Evolutionary conservation across 495 filamentous ascomycete genomes (phyloP).

Genomic region (Xylaria flabelliformis): DNA sequence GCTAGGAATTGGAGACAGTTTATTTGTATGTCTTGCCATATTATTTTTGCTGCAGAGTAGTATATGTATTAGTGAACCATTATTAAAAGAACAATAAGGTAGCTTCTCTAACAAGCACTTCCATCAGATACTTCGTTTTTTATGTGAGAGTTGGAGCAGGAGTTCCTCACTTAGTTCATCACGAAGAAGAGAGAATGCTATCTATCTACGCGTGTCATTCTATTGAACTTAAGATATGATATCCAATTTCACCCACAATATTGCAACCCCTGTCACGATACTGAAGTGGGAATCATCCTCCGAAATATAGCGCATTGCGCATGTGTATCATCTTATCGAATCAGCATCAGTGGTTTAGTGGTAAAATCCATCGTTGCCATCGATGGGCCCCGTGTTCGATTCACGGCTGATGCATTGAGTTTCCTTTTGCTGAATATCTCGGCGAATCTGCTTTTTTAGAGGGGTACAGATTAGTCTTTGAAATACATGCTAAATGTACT

Average conservation of each 20-base stretch:
- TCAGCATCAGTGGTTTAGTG: constrained; percentile 56
- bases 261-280: neutral
- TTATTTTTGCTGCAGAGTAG: neutral
- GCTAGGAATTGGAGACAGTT: neutral
- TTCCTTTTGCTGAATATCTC: neutral
- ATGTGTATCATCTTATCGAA: neutral
- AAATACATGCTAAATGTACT: neutral
- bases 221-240: neutral
- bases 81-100: neutral
- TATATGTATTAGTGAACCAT: neutral
- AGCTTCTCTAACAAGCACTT: neutral
- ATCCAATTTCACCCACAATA: too few species aligned
- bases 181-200: too few species aligned
- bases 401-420: constrained; percentile 51
- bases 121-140: neutral
- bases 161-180: neutral
- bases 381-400: constrained; percentile 61
- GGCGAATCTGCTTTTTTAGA: neutral
- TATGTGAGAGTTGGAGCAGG: neutral
- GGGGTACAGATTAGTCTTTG: neutral
- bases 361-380: constrained; percentile 63
- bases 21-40: neutral
- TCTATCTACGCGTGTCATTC: neutral
- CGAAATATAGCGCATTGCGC: neutral
- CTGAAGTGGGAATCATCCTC: neutral